phyloP scores from a whole-genome alignment of 441 rosid species.

The Pelargonium exstipulatum region DNA sequence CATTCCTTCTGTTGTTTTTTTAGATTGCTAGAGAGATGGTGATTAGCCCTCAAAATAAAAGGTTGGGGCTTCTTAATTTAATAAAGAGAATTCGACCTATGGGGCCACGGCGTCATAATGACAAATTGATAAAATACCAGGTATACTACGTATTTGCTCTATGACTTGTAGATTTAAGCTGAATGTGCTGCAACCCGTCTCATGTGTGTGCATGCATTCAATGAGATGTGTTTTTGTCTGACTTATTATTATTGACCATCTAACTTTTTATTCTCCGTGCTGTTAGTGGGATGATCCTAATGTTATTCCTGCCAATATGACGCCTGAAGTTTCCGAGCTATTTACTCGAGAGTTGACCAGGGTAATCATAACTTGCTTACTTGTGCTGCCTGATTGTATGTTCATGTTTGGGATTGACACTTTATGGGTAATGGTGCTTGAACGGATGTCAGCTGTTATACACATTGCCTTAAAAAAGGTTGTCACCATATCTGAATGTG shows the following conservation, averaged over 20 bases:
- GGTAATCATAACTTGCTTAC: conserved; percentile 41
- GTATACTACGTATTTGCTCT: conserved; percentile 28
- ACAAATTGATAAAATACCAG: conserved; percentile 73
- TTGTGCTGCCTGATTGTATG: neutral
- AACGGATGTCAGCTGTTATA: neutral
- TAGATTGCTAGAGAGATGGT: conserved; percentile 98
- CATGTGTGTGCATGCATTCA: neutral
- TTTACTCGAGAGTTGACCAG: conserved; percentile 82
- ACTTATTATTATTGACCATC: conserved; percentile 7
- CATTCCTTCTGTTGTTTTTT: conserved; percentile 16
- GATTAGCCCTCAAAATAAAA: conserved; percentile 88
- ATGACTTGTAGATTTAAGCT: conserved; percentile 14
- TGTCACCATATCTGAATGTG: conserved; percentile 5
- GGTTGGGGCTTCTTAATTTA: conserved; percentile 62
- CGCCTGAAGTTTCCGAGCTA: conserved; percentile 84
- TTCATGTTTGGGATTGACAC: neutral
- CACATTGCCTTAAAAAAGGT: conserved; percentile 2
- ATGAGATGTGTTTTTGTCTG: neutral
- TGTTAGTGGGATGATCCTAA: conserved; percentile 90
- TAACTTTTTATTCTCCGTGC: conserved; percentile 20
- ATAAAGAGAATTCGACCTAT: conserved; percentile 70
- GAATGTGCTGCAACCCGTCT: neutral
- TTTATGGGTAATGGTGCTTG: conserved; percentile 7
- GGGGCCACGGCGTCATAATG: conserved; percentile 66
- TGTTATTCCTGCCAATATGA: conserved; percentile 80